Evolutionary conservation across 139 green algal species (phyloP).

Genomic region (Micromonas commoda): DNA sequence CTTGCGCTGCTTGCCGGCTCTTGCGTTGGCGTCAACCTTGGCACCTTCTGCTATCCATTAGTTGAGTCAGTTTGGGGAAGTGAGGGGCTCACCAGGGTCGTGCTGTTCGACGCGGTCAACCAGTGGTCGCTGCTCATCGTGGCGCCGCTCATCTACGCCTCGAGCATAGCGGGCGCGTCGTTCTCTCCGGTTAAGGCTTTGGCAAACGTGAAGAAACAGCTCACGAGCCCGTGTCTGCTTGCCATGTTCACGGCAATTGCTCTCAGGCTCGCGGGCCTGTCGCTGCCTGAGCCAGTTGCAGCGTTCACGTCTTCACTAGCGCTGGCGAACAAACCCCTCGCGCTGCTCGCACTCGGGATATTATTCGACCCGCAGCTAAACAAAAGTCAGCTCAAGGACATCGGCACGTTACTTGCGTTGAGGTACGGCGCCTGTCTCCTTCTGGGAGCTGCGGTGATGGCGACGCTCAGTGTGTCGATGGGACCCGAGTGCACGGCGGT

Average conservation of each 20-base stretch:
- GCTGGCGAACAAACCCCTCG: slow-evolving; percentile 1
- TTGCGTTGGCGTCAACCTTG: not conserved
- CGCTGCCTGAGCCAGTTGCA: not conserved
- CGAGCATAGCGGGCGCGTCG: not conserved
- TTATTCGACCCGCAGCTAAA: not conserved
- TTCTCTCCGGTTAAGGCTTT: not conserved
- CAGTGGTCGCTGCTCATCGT: slow-evolving; percentile 2
- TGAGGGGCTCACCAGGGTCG: not conserved
- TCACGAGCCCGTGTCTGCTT: slow-evolving; percentile 8
- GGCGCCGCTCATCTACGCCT: not conserved
- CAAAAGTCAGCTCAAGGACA: not conserved
- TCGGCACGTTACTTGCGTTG: not conserved
- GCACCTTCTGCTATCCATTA: slow-evolving; percentile 1
- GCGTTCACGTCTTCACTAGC: not conserved
- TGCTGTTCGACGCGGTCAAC: slow-evolving; percentile 9
- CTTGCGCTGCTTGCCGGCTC: not conserved
- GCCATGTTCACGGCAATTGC: not conserved
- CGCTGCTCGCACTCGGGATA: slow-evolving; percentile 11
- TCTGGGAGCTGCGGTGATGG: not conserved
- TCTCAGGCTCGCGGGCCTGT: not conserved
- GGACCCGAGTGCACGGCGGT: not conserved
- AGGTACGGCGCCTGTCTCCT: not conserved
- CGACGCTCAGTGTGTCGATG: not conserved
- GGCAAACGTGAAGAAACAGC: not conserved
- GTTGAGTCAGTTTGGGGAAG: not conserved